Evolutionary conservation across 768 basidiomycete species (phyloP).

Genomic region (Boletus rubropictus): DNA sequence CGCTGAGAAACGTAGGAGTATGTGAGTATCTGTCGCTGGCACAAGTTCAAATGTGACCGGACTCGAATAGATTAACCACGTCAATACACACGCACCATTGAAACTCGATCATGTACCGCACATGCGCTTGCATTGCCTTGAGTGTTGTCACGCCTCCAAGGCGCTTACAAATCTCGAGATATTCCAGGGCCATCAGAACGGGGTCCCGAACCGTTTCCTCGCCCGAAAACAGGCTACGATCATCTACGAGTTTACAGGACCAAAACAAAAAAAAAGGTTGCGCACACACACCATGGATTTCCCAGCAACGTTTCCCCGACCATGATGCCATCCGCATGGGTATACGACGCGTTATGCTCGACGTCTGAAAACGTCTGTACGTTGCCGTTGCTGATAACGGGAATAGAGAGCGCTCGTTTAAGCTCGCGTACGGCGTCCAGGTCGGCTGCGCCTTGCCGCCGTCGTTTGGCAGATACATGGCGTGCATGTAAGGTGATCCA

Average conservation of each 20-base stretch:
- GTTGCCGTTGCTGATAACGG: slow-evolving; percentile 76
- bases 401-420: slow-evolving; percentile 45
- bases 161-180: slow-evolving; percentile 52
- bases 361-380: slow-evolving; percentile 59
- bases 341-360: slow-evolving; percentile 44
- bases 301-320: slow-evolving; percentile 72
- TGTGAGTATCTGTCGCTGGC: not conserved
- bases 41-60: not conserved
- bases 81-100: slow-evolving; percentile 51
- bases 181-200: slow-evolving; percentile 61
- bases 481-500: slow-evolving; percentile 75
- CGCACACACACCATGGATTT: slow-evolving; percentile 58
- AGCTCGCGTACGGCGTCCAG: slow-evolving; percentile 53
- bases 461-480: slow-evolving; percentile 60
- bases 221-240: slow-evolving; percentile 49
- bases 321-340: slow-evolving; percentile 72
- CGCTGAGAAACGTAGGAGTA: slow-evolving; percentile 16
- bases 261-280: not conserved
- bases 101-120: slow-evolving; percentile 62
- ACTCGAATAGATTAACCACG: not conserved
- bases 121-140: slow-evolving; percentile 52
- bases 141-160: slow-evolving; percentile 48
- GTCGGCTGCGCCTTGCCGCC: slow-evolving; percentile 69
- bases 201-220: slow-evolving; percentile 52
- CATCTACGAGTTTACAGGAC: not conserved